Conservation (phyloP, 2,329 filamentous ascomycete species). For the Diaporthe humulicola region DNA sequence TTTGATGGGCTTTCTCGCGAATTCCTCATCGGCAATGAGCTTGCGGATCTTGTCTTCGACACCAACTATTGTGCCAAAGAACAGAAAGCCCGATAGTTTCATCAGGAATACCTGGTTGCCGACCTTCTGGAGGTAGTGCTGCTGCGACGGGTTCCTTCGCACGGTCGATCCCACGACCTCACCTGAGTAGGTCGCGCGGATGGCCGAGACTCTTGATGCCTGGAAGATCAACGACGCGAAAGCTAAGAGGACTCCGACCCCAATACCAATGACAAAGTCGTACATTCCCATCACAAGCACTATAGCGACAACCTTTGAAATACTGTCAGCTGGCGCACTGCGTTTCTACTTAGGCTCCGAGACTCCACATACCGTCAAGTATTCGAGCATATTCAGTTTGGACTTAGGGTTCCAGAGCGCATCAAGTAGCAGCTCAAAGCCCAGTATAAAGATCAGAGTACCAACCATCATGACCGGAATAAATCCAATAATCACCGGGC, state of each 20-base stretch:
- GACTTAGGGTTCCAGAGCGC: conserved; percentile 90
- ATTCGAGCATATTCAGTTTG: conserved; percentile 88
- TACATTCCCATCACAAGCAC: conserved; percentile 96
- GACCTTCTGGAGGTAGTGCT: conserved; percentile 86
- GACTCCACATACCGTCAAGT: conserved; percentile 77
- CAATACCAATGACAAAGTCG: conserved; percentile 95
- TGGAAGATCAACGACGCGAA: conserved; percentile 94
- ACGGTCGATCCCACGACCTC: conserved; percentile 93
- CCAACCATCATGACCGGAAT: conserved; percentile 98
- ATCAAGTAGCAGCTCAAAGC: conserved; percentile 91
- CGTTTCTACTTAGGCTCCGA: background rate
- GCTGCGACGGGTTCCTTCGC: conserved; percentile 88
- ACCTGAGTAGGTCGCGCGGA: conserved; percentile 91
- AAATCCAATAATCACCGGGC: conserved; percentile 89
- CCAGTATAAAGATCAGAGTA: conserved; percentile 92
- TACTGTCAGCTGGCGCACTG: conserved; percentile 42
- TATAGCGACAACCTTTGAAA: conserved; percentile 78
- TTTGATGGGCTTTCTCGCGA: conserved; percentile 82
- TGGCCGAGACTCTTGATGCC: conserved; percentile 88
- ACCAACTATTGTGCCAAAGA: conserved; percentile 97
- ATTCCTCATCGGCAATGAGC: conserved; percentile 86
- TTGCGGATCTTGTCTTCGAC: conserved; percentile 90
- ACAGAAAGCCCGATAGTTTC: conserved; percentile 94
- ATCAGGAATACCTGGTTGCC: conserved; percentile 91
- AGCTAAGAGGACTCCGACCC: conserved; percentile 90